Conservation (phyloP, 1,284 basidiomycete genomes). For the Ceratobasidium theobromae region DNA sequence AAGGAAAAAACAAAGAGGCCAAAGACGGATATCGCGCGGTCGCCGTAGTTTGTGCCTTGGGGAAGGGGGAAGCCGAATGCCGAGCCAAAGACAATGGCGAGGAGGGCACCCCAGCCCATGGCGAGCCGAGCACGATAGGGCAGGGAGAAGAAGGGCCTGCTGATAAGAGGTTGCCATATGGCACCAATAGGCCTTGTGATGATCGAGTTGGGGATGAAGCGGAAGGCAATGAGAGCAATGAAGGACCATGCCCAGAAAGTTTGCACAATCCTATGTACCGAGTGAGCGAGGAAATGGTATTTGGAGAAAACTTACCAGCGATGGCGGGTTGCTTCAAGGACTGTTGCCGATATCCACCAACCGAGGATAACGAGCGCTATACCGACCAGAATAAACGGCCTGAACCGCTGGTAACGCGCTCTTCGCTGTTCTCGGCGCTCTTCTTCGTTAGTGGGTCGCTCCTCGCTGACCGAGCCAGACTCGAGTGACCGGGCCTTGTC, state of each 20-base stretch:
- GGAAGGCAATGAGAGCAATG: slow-evolving; percentile 72
- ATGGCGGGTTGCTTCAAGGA: slow-evolving; percentile 66
- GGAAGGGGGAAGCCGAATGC: slow-evolving; percentile 74
- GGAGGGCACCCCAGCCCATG: slow-evolving; percentile 71
- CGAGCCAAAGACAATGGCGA: slow-evolving; percentile 76
- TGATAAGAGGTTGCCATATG: slow-evolving; percentile 64
- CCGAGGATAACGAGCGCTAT: slow-evolving; percentile 64
- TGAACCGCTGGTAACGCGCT: slow-evolving; percentile 37
- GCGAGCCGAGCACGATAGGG: slow-evolving; percentile 57
- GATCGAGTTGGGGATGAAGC: slow-evolving; percentile 69
- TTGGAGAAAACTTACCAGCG: slow-evolving; percentile 56
- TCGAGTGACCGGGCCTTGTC: slow-evolving; percentile 29
- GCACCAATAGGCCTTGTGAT: slow-evolving; percentile 65
- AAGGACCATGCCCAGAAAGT: slow-evolving; percentile 80
- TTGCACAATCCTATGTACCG: slow-evolving; percentile 63
- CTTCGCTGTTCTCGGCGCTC: neutral
- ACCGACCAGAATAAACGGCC: slow-evolving; percentile 53
- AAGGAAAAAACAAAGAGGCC: slow-evolving; percentile 77
- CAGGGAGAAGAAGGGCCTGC: slow-evolving; percentile 69
- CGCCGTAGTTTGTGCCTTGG: slow-evolving; percentile 62
- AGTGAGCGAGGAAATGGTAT: neutral
- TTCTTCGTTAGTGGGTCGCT: slow-evolving; percentile 13
- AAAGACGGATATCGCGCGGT: slow-evolving; percentile 78
- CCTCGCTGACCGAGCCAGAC: slow-evolving; percentile 10
- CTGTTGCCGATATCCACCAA: slow-evolving; percentile 78